Conservation (phyloP, 805 yeast species). For the Zygosaccharomyces siamensis region DNA sequence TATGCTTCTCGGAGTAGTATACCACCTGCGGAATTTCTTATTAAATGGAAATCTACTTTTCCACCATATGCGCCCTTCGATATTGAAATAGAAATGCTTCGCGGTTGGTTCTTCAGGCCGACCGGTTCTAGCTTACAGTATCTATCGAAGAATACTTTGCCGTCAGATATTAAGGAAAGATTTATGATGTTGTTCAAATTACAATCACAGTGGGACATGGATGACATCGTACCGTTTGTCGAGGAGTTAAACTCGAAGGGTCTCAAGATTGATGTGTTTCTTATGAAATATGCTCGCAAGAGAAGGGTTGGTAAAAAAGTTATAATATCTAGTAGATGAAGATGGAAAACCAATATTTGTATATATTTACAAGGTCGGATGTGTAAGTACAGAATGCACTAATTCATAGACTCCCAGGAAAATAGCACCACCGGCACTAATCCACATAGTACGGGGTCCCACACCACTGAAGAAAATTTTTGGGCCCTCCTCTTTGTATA, state of each 20-base stretch:
- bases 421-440: slow-evolving; percentile 96
- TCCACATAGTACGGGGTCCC: slow-evolving; percentile 97
- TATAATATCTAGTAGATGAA: slow-evolving; percentile 33
- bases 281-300: slow-evolving; percentile 59
- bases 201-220: slow-evolving; percentile 57
- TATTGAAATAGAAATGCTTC: slow-evolving; percentile 48
- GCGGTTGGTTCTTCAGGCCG: slow-evolving; percentile 54
- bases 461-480: slow-evolving; percentile 73
- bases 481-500: slow-evolving; percentile 69
- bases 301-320: slow-evolving; percentile 42
- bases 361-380: slow-evolving; percentile 14
- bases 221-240: slow-evolving; percentile 60
- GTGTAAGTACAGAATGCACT: slow-evolving; percentile 40
- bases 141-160: slow-evolving; percentile 46
- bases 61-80: slow-evolving; percentile 62
- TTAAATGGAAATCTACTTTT: slow-evolving; percentile 57
- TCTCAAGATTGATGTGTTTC: slow-evolving; percentile 51
- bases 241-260: slow-evolving; percentile 52
- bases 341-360: neutral
- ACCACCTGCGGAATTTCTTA: slow-evolving; percentile 49
- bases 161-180: slow-evolving; percentile 45
- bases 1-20: slow-evolving; percentile 33
- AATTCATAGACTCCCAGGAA: slow-evolving; percentile 91
- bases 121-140: slow-evolving; percentile 44
- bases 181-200: slow-evolving; percentile 48